Evolutionary conservation across 208 protist genomes (phyloP).

Genomic region (Leishmania guyanensis): DNA sequence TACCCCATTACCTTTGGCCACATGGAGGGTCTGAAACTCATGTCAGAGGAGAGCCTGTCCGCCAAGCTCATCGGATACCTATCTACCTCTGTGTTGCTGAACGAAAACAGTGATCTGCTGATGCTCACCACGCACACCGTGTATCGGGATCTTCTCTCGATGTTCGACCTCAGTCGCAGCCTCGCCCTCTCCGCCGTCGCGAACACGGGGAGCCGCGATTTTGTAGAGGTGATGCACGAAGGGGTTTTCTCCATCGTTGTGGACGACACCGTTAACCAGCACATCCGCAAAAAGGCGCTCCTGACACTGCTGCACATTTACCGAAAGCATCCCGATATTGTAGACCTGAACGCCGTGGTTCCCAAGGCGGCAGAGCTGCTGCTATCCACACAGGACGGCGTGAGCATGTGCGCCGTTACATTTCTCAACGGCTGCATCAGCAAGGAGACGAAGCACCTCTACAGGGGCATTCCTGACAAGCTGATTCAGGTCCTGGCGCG

Average conservation of each 20-base stretch:
- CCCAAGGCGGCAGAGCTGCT: constrained; percentile 89
- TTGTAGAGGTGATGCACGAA: constrained; percentile 96
- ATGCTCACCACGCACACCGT: constrained; percentile 98
- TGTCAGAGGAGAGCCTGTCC: constrained; percentile 94
- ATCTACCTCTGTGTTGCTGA: constrained; percentile 94
- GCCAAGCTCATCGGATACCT: constrained; percentile 99
- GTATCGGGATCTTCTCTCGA: constrained; percentile 94
- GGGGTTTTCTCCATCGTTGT: constrained; percentile 96
- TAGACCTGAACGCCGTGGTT: constrained; percentile 64
- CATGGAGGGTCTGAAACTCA: constrained; percentile 98
- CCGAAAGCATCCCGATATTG: constrained; percentile 93
- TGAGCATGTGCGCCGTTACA: constrained; percentile 92
- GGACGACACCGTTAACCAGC: constrained; percentile 52
- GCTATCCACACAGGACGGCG: constrained; percentile 86
- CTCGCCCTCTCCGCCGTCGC: constrained; percentile 97
- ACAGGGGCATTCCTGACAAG: constrained; percentile 51
- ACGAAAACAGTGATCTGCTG: constrained; percentile 97
- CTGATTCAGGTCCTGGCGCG: constrained; percentile 84
- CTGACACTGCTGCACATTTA: constrained; percentile 97
- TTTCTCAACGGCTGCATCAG: constrained; percentile 92
- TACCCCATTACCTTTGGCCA: constrained; percentile 99
- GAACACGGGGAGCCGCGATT: constrained; percentile 97
- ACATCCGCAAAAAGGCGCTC: constrained; percentile 98
- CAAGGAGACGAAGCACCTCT: constrained; percentile 68
- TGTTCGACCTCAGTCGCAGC: constrained; percentile 91